These are phyloP conservation scores for Tillandsia fasciculata DNA, from an alignment of 176 grass and related monocot genomes.

Conservation along the genomic window DNA sequence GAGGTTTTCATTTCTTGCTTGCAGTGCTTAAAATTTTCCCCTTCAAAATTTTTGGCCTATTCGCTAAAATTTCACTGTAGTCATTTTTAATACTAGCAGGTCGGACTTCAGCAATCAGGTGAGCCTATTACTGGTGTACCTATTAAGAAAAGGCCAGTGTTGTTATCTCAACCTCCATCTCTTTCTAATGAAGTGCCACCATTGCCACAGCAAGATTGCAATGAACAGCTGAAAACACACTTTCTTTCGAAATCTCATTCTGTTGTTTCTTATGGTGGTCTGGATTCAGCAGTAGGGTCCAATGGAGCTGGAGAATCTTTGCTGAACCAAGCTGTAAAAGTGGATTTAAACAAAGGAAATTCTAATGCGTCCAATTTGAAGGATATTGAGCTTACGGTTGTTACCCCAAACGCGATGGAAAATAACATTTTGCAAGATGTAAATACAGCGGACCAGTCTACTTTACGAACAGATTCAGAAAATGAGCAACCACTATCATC, in stretches of 20 bases:
- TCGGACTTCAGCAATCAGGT: constrained; percentile 13
- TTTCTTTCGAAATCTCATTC: neutral
- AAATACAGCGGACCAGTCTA: neutral
- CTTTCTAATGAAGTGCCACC: constrained; percentile 1
- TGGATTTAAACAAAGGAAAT: neutral
- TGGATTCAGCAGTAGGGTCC: neutral
- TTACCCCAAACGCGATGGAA: neutral
- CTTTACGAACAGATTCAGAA: neutral
- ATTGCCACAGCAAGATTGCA: neutral
- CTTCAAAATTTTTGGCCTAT: constrained; percentile 3
- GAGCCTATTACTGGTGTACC: constrained; percentile 30
- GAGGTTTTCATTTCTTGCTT: too few species aligned
- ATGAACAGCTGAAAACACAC: neutral
- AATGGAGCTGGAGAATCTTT: neutral
- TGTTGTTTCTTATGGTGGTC: neutral
- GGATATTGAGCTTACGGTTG: neutral
- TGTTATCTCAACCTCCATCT: constrained; percentile 2
- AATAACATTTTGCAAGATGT: neutral
- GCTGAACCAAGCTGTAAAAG: neutral
- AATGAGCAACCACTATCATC: neutral
- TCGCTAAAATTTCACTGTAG: neutral
- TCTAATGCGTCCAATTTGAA: neutral
- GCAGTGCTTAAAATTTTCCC: neutral
- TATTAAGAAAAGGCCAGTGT: constrained; percentile 35
- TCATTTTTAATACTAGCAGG: constrained; percentile 4